Conservation (phyloP, 1,139 yeast species). For the Yamadazyma buinensis region DNA sequence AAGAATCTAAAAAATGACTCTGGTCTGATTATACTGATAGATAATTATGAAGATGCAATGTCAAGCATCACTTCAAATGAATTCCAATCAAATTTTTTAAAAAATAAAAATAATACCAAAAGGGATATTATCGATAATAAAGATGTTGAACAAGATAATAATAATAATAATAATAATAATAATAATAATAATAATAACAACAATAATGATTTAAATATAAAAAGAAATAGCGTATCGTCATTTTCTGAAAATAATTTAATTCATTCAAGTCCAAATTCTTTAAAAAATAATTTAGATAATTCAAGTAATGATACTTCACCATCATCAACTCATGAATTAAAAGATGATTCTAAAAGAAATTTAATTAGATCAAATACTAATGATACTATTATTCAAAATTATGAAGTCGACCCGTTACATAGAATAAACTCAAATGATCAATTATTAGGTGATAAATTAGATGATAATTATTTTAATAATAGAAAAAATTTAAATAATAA, state of each 20-base stretch:
- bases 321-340: conserved; percentile 23
- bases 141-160: neutral
- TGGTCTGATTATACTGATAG: too few species aligned
- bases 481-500: neutral
- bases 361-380: conserved; percentile 1
- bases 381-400: conserved; percentile 3
- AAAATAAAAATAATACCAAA: too few species aligned
- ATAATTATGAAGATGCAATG: too few species aligned
- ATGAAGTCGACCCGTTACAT: conserved; percentile 3
- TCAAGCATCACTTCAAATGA: too few species aligned
- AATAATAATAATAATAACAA: neutral
- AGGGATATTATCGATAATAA: neutral
- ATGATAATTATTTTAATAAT: neutral
- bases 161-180: neutral
- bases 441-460: neutral
- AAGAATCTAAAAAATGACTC: neutral
- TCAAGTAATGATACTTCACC: conserved; percentile 36
- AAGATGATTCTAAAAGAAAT: conserved; percentile 3
- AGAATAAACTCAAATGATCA: neutral
- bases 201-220: neutral
- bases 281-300: conserved; percentile 9
- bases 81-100: neutral
- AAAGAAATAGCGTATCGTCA: conserved; percentile 10
- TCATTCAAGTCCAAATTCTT: conserved; percentile 32
- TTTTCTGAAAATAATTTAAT: conserved; percentile 11